A percentile compares a stretch with the other conserved stretches of the same genome.
These are phyloP conservation scores for Sherardia arvensis DNA, from an alignment of 257 asterid genomes.

Conservation along the genomic window DNA sequence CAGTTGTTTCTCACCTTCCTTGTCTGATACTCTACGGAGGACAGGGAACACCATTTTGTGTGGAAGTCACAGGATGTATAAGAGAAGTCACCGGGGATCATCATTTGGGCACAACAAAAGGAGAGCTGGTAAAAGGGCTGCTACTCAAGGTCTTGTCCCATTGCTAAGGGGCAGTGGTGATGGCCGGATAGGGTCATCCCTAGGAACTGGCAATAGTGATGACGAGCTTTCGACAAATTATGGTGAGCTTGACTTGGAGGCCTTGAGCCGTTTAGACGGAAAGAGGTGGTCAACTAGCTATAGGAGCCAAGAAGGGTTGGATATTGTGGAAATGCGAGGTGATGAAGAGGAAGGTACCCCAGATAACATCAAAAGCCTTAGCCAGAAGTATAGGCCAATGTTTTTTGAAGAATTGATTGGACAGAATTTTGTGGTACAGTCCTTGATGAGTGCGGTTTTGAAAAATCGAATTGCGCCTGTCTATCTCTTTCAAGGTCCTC, in stretches of 20 bases:
- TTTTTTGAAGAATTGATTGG: constrained; percentile 82
- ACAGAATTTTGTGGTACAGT: constrained; percentile 74
- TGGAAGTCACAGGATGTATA: constrained; percentile 45
- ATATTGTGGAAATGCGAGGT: constrained; percentile 38
- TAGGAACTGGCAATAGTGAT: constrained; percentile 52
- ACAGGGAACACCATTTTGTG: constrained; percentile 70
- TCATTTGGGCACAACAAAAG: constrained; percentile 50
- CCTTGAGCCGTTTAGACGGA: constrained; percentile 68
- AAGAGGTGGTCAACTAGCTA: constrained; percentile 85
- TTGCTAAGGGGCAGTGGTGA: constrained; percentile 47
- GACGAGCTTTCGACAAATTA: constrained; percentile 67
- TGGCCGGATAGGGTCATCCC: constrained; percentile 46
- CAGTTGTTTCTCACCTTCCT: constrained; percentile 76
- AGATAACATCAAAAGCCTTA: constrained; percentile 56
- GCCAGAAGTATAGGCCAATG: constrained; percentile 85
- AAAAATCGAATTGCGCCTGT: constrained; percentile 68
- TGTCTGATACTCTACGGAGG: constrained; percentile 83
- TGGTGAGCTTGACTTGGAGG: constrained; percentile 86
- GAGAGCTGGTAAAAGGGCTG: constrained; percentile 39
- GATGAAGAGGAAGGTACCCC: constrained; percentile 53
- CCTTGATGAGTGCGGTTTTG: constrained; percentile 55
- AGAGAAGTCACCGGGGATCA: constrained; percentile 41
- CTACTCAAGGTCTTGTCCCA: constrained; percentile 54
- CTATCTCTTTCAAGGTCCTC: constrained; percentile 94
- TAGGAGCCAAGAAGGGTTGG: constrained; percentile 68